These are phyloP conservation scores for Fusarium drepaniforme DNA, from an alignment of 2,329 filamentous ascomycete genomes.

Conservation along the genomic window DNA sequence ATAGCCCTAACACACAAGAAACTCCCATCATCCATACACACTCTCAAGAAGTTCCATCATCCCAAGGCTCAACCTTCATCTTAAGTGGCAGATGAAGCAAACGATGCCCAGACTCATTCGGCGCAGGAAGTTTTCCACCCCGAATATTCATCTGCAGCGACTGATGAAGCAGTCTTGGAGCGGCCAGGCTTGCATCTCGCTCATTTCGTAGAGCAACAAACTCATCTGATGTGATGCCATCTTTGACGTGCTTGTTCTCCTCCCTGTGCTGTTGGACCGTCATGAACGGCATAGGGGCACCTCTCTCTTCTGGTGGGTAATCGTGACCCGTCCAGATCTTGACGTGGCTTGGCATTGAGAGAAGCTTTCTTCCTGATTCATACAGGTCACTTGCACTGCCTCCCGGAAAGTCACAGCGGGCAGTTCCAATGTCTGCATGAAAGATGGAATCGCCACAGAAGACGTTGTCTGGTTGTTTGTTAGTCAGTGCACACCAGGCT, in stretches of 20 bases:
- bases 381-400: slow-evolving; percentile 60
- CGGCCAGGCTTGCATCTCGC: slow-evolving; percentile 57
- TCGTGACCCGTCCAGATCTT: slow-evolving; percentile 68
- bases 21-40: not conserved
- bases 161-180: slow-evolving; percentile 62
- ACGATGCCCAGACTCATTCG: slow-evolving; percentile 45
- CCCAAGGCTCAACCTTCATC: not conserved
- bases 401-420: slow-evolving; percentile 67
- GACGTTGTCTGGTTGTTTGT: slow-evolving; percentile 51
- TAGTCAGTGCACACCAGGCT: not conserved
- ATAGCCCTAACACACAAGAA: not conserved
- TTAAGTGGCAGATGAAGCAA: slow-evolving; percentile 52
- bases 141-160: slow-evolving; percentile 66
- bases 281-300: slow-evolving; percentile 53
- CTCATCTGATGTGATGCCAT: slow-evolving; percentile 54
- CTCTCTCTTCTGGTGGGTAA: slow-evolving; percentile 56
- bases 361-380: slow-evolving; percentile 55
- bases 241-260: slow-evolving; percentile 62
- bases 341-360: slow-evolving; percentile 56
- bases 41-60: not conserved
- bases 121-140: slow-evolving; percentile 57
- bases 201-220: slow-evolving; percentile 58
- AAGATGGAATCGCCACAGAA: slow-evolving; percentile 68
- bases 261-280: slow-evolving; percentile 60
- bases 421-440: slow-evolving; percentile 63